Conservation (phyloP, 2,329 filamentous ascomycete genomes). For the Stemphylium beticola region DNA sequence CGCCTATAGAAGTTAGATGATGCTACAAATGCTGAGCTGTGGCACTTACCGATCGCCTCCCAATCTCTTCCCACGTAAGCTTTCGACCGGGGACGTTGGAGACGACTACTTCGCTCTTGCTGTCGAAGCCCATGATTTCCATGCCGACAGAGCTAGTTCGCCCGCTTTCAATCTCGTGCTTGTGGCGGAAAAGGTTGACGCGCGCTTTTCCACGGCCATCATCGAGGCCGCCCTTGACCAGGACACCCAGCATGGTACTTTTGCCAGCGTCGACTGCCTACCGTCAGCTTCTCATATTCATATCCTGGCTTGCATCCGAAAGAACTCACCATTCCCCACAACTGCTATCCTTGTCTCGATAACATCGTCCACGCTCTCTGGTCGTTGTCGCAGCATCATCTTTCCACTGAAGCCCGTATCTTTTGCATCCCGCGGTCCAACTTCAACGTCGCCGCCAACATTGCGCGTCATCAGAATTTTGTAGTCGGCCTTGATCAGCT, state of each 20-base stretch:
- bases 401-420: slow-evolving; percentile 83
- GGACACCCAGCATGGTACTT: slow-evolving; percentile 91
- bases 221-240: slow-evolving; percentile 94
- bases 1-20: slow-evolving; percentile 53
- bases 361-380: slow-evolving; percentile 78
- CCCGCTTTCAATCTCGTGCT: slow-evolving; percentile 96
- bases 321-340: slow-evolving; percentile 80
- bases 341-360: slow-evolving; percentile 97
- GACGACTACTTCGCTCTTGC: slow-evolving; percentile 78
- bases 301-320: not conserved
- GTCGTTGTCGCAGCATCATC: slow-evolving; percentile 77
- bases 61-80: slow-evolving; percentile 97
- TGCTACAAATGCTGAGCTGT: no score
- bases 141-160: slow-evolving; percentile 96
- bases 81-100: slow-evolving; percentile 84
- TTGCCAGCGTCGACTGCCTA: slow-evolving; percentile 86
- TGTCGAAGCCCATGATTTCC: slow-evolving; percentile 97
- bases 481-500: slow-evolving; percentile 72
- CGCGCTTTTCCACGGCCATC: slow-evolving; percentile 93
- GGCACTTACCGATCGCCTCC: slow-evolving; percentile 72
- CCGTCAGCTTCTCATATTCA: slow-evolving; percentile 12
- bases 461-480: slow-evolving; percentile 88
- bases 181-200: slow-evolving; percentile 95
- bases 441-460: slow-evolving; percentile 77
- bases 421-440: slow-evolving; percentile 67